Base-by-base conservation (phyloP, 192 early-diverging fungal genomes). In the Phlyctochytrium bullatum region DNA sequence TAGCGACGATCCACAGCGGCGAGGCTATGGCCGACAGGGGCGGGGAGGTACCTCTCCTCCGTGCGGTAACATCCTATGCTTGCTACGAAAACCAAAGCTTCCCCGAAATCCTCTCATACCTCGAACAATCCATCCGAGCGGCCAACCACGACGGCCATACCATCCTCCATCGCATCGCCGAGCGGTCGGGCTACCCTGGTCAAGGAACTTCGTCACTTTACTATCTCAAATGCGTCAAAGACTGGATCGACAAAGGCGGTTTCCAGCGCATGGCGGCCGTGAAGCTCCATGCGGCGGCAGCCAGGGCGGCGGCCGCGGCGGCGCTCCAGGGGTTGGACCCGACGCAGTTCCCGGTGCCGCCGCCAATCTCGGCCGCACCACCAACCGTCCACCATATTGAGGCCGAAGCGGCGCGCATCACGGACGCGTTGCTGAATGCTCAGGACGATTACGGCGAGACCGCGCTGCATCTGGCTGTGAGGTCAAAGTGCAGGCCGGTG, bases 21-120 rank as follows among this genome's bases (percentile, higher is more conserved):
- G 40, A 47, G 20, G 20, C 40, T 6, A 14, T 47, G 20, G 40
- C 10, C 6, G 40, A 47, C 20, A 6, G 40, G 20, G 40, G 40
- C 40, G 40, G 40, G 10, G 73, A 74, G 54, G 58, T 58, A 14
- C 61, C 73, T 27, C 68, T 74, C 24, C 70, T 74, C 67, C 59
- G 73, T 2, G 50, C 73, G 12, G 23, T 59, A 10, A 25, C 62
- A 10, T 28, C 54, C 52, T 54, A n/a, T 25, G 2, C 29, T 30
- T 56, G 47, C 29, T 74, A 47, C 34, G 23, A 62, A 2, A 59
- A 71, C 31, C 62, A 65, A 30, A 64, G 34, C 34, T 64, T 71
- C 36, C 33, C 20, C 1, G 28, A 32, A 29, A 3, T 72, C 3
- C 31, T 74, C 12, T 3, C 23, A 3, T 14, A 65, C 6, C 56